phyloP scores from a whole-genome alignment of 345 rosid species.

The Populus euphratica region DNA sequence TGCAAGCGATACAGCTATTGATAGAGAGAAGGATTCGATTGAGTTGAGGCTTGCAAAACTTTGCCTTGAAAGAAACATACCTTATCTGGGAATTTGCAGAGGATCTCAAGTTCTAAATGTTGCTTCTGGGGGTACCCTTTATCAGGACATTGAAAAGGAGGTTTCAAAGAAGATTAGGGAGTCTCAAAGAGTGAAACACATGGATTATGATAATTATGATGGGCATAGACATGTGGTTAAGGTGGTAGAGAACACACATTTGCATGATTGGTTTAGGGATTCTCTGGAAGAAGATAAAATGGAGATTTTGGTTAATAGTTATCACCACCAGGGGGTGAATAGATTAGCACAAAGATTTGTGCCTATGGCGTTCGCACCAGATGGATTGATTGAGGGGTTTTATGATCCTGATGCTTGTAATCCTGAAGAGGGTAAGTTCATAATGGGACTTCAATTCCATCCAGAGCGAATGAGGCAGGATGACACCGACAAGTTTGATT shows the following conservation, averaged over 20 bases:
- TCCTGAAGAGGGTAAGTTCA: slow-evolving; percentile 71
- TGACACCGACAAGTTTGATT: slow-evolving; percentile 56
- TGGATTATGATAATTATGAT: slow-evolving; percentile 71
- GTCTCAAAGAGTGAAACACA: slow-evolving; percentile 44
- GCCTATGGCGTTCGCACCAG: slow-evolving; percentile 79
- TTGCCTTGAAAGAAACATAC: slow-evolving; percentile 78
- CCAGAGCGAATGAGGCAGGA: slow-evolving; percentile 75
- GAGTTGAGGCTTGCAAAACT: slow-evolving; percentile 71
- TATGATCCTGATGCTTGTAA: slow-evolving; percentile 75
- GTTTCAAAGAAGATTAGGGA: slow-evolving; percentile 29
- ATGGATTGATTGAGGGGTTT: slow-evolving; percentile 81
- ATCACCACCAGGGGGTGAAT: slow-evolving; percentile 90
- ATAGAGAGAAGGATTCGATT: slow-evolving; percentile 74
- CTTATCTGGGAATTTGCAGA: slow-evolving; percentile 78
- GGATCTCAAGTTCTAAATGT: slow-evolving; percentile 83
- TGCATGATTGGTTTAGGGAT: slow-evolving; percentile 64
- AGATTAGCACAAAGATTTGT: slow-evolving; percentile 61
- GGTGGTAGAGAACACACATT: slow-evolving; percentile 54
- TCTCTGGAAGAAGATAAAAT: slow-evolving; percentile 47
- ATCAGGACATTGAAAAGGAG: slow-evolving; percentile 65
- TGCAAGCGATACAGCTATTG: slow-evolving; percentile 64
- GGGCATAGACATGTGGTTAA: slow-evolving; percentile 63
- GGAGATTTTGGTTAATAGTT: slow-evolving; percentile 77
- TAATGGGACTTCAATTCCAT: slow-evolving; percentile 86
- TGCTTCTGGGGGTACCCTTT: slow-evolving; percentile 82